Conservation (phyloP, 1,284 basidiomycete genomes). For the Ganoderma resinaceum region DNA sequence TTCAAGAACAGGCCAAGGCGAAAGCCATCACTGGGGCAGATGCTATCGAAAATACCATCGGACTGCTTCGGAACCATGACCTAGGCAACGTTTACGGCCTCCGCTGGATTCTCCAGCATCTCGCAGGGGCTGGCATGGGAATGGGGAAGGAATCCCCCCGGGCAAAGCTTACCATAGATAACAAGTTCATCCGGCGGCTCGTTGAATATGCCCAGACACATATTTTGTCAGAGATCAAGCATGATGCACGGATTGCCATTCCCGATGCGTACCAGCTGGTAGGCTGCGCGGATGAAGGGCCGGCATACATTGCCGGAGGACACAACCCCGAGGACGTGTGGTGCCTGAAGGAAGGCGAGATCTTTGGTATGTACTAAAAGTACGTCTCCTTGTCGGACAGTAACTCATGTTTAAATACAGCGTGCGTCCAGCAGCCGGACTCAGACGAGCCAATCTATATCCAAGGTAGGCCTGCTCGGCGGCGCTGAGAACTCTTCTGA, state of each 20-base stretch:
- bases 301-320: constrained; percentile 58
- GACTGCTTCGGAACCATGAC: constrained; percentile 53
- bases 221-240: constrained; percentile 74
- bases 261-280: constrained; percentile 70
- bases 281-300: constrained; percentile 82
- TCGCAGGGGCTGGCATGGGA: constrained; percentile 57
- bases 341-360: constrained; percentile 56
- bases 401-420: constrained; percentile 40
- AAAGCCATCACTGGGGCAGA: constrained; percentile 62
- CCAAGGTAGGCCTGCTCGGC: constrained; percentile 45
- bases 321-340: constrained; percentile 54
- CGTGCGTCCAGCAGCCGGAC: constrained; percentile 58
- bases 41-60: constrained; percentile 51
- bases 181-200: constrained; percentile 59
- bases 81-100: constrained; percentile 64
- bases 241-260: constrained; percentile 72
- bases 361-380: constrained; percentile 59
- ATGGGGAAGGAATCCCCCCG: constrained; percentile 44
- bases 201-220: constrained; percentile 61
- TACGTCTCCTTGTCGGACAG: not conserved
- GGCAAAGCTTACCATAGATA: constrained; percentile 23
- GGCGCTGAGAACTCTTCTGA: not conserved
- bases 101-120: constrained; percentile 53
- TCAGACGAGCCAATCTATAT: constrained; percentile 57
- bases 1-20: constrained; percentile 62